These are phyloP conservation scores for Vitis labrusca DNA, from an alignment of 164 flowering plant genomes.

Conservation along the genomic window DNA sequence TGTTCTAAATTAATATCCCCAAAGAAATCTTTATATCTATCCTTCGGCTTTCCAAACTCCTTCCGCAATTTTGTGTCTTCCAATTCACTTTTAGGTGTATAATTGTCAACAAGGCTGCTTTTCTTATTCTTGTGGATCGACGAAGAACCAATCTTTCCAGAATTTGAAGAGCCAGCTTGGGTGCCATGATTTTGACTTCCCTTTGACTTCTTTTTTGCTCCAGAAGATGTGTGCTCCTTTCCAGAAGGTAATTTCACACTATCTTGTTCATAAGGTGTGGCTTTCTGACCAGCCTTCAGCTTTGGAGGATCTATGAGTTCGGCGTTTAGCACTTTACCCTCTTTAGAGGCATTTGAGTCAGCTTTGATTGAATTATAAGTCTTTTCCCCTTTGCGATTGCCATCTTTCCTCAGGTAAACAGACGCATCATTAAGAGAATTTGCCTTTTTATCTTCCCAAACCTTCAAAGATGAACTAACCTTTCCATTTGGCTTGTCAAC, in stretches of 20 bases:
- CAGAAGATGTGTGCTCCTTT: constrained; percentile 22
- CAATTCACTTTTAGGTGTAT: constrained; percentile 17
- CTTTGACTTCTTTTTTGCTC: constrained; percentile 34
- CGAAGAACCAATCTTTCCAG: constrained; percentile 18
- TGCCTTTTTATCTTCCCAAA: constrained; percentile 20
- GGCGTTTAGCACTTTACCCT: constrained; percentile 13
- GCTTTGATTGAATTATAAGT: constrained; percentile 15
- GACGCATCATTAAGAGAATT: constrained; percentile 15
- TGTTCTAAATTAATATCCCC: constrained; percentile 48
- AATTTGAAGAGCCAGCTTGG: background rate
- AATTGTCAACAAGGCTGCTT: constrained; percentile 7
- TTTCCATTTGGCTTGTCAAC: constrained; percentile 19
- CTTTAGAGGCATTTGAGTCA: constrained; percentile 20
- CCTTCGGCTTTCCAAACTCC: constrained; percentile 35
- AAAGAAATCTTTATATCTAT: constrained; percentile 49
- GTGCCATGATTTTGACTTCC: constrained; percentile 23
- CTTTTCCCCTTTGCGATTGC: constrained; percentile 17
- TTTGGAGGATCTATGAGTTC: constrained; percentile 19
- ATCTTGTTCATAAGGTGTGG: constrained; percentile 18
- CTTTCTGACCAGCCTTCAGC: constrained; percentile 21
- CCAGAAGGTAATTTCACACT: background rate
- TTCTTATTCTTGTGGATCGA: constrained; percentile 24
- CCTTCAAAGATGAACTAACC: constrained; percentile 19
- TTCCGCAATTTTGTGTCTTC: constrained; percentile 31
- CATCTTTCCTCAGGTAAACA: constrained; percentile 14